Base-by-base conservation (phyloP, 352 stramenopile species). In the Pythium insidiosum region DNA sequence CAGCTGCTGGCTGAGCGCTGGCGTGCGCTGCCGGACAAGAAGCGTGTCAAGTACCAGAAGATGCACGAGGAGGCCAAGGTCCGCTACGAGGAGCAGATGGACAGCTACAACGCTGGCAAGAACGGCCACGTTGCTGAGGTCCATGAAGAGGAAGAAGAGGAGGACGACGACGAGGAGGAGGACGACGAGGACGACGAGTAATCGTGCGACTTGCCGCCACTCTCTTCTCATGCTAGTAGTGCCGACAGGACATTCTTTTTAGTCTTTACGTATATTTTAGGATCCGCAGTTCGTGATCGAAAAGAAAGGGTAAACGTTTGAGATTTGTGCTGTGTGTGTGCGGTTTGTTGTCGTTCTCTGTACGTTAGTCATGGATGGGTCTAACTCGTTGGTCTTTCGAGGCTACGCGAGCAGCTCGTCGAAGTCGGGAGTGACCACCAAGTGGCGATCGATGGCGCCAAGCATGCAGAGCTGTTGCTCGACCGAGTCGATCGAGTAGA, bases 21-120 rank as follows among this genome's bases (percentile, higher is more conserved):
- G 90, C 82, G 91, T 25, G 74, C 73, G 36, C 77, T 97, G 49
- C 84, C 91, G 1, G 85, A 96, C 50, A 81, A 95, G 61, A 95
- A 97, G 68, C 95, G 94, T 57, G 63, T 68, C 49, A 88, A 86
- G 62, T 95, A 87, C 66, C 69, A 94, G 50, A 86, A 91, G 61
- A 74, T 84, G 79, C 68, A 92, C 61, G 73, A 85, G 35, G 77
- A 89, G 38, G 83, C 77, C 41, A 94, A 94, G 65, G 36, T 65
- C 39, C 68, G 73, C 50, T 98, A 98, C 73, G 66, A 94, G 53
- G 58, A 73, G n/a, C 61, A 80, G 38, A 96, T 97, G 76, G 76
- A 90, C 50, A 66, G 55, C 5, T 98, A 98, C 77, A 95, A 97
- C 50, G 50, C 50, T 10, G 44, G 39, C 24, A 87, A 89, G 43